These are phyloP conservation scores for Bacidia gigantensis DNA, from an alignment of 495 filamentous ascomycete species.

Conservation along the genomic window DNA sequence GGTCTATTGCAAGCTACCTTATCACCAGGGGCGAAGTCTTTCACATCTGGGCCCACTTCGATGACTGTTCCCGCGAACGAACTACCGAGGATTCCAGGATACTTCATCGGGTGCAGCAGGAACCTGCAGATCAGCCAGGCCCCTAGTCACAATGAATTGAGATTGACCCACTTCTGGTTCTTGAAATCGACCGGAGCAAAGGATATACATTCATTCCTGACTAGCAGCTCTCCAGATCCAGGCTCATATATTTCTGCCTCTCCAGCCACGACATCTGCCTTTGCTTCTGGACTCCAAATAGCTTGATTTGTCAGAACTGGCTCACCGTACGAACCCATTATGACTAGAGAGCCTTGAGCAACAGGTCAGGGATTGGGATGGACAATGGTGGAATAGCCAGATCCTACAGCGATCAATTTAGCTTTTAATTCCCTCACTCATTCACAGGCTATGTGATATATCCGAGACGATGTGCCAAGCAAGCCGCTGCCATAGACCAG, in stretches of 20 bases:
- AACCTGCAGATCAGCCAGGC: neutral
- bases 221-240: conserved; percentile 3
- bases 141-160: neutral
- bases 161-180: neutral
- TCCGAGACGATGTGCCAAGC: too few species aligned
- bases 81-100: conserved; percentile 19
- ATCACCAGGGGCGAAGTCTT: conserved; percentile 18
- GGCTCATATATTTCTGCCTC: neutral
- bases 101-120: conserved; percentile 13
- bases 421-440: too few species aligned
- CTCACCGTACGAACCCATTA: conserved; percentile 10
- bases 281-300: neutral
- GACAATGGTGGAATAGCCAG: too few species aligned
- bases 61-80: conserved; percentile 19
- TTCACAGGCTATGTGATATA: too few species aligned
- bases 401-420: too few species aligned
- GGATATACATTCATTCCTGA: conserved; percentile 2
- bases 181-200: conserved; percentile 5
- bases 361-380: too few species aligned
- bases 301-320: conserved; percentile 1
- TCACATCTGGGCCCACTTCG: conserved; percentile 15
- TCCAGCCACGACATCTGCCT: neutral
- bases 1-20: conserved; percentile 11
- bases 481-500: too few species aligned
- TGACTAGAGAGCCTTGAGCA: neutral